Evolutionary conservation across 768 basidiomycete genomes (phyloP).

Genomic region (Lentinula lateritia): DNA sequence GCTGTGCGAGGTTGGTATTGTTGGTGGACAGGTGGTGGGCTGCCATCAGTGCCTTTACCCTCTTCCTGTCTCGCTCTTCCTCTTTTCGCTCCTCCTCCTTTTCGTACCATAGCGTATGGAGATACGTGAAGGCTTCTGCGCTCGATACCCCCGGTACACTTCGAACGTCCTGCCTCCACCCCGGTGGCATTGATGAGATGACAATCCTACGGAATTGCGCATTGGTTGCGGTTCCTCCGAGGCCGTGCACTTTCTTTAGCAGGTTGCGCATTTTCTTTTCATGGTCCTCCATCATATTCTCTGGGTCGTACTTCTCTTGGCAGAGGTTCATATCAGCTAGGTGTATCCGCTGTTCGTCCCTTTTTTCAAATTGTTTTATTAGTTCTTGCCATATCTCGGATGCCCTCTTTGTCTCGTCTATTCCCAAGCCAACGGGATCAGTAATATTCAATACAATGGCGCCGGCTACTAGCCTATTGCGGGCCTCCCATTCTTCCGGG

Average conservation of each 20-base stretch:
- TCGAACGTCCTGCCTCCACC: background rate
- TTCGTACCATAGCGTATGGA: background rate
- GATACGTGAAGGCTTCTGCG: background rate
- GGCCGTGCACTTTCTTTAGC: background rate
- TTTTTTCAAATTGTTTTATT: background rate
- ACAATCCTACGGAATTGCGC: background rate
- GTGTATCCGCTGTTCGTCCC: background rate
- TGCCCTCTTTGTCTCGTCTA: background rate
- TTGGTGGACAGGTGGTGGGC: too few relatives aligned
- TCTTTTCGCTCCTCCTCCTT: background rate
- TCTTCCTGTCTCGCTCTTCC: background rate
- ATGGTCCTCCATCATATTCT: background rate
- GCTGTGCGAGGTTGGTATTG: background rate
- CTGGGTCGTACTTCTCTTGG: background rate
- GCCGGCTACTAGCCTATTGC: background rate
- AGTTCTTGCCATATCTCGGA: background rate
- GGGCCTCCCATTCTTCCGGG: background rate
- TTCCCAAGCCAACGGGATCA: background rate
- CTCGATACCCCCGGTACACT: background rate
- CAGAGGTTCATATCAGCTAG: background rate
- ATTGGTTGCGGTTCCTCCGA: background rate
- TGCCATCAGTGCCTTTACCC: background rate
- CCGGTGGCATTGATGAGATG: background rate
- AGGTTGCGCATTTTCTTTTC: background rate
- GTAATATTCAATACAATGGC: background rate